Evolutionary conservation across 2,329 filamentous ascomycete genomes (phyloP).

Genomic region (Neocatenulostroma microsporum): DNA sequence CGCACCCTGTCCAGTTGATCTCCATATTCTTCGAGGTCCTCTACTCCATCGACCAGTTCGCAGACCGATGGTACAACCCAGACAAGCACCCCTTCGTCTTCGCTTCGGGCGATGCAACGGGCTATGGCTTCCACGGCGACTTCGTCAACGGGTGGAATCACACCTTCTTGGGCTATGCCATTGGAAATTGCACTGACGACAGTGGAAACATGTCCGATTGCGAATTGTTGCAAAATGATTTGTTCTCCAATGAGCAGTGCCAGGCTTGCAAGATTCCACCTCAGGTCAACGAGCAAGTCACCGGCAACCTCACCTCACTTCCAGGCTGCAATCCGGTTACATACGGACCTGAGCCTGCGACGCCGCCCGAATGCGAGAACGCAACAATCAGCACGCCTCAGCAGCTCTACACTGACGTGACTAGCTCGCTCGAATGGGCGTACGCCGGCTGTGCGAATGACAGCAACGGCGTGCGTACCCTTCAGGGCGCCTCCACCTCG

Average conservation of each 20-base stretch:
- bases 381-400: conserved; percentile 43
- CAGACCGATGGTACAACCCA: conserved; percentile 43
- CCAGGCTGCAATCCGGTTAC: conserved; percentile 53
- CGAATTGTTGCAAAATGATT: conserved; percentile 47
- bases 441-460: conserved; percentile 56
- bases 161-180: conserved; percentile 55
- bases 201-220: conserved; percentile 56
- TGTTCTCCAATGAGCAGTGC: conserved; percentile 12
- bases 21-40: conserved; percentile 55
- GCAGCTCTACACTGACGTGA: conserved; percentile 38
- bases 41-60: conserved; percentile 46
- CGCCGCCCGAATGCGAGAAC: conserved; percentile 25
- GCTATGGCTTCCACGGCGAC: conserved; percentile 63
- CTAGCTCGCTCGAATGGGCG: conserved; percentile 45
- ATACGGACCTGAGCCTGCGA: conserved; percentile 32
- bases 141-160: conserved; percentile 66
- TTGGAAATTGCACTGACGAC: conserved; percentile 57
- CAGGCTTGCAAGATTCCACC: conserved; percentile 45
- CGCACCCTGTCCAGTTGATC: conserved; percentile 48
- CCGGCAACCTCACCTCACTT: conserved; percentile 39
- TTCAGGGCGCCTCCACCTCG: conserved; percentile 19
- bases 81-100: conserved; percentile 55
- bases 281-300: conserved; percentile 37
- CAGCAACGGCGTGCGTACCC: conserved; percentile 31
- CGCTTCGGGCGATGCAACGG: conserved; percentile 61